Evolutionary conservation across 2,329 filamentous ascomycete genomes (phyloP).

Genomic region (Venturia asperata): DNA sequence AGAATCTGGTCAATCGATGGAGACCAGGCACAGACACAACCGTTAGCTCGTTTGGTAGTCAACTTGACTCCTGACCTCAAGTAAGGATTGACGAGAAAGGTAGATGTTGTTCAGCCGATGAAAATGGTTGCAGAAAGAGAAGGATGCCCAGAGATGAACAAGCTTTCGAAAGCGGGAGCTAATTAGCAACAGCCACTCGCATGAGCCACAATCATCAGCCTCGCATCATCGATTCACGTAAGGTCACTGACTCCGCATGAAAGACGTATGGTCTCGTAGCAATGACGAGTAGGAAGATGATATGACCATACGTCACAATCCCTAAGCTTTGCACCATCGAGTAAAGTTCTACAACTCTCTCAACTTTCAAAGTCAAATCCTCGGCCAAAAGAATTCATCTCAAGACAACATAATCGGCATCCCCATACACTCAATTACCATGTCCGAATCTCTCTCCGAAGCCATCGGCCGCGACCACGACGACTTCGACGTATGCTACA

Average conservation of each 20-base stretch:
- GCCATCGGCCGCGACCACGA: conserved; percentile 23
- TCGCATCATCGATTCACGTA: conserved; percentile 6
- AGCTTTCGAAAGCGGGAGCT: conserved; percentile 6
- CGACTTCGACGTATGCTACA: conserved; percentile 21
- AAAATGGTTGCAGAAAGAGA: neutral
- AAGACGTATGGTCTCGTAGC: neutral
- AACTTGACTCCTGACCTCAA: no score
- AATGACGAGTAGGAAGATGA: neutral
- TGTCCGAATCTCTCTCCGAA: conserved; percentile 21
- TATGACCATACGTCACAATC: no score
- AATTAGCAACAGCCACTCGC: neutral
- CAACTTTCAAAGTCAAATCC: no score
- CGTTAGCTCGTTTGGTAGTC: no score
- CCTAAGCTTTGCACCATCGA: no score
- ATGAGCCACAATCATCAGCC: neutral
- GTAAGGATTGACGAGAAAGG: no score
- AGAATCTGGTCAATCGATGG: no score
- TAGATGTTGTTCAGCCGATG: neutral
- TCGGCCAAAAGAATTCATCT: no score
- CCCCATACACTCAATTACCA: neutral
- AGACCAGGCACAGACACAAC: no score
- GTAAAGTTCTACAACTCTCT: no score
- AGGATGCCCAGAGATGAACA: neutral
- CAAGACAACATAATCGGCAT: no score
- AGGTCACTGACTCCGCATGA: neutral